Evolutionary conservation across 805 yeast genomes (phyloP).

Genomic region (Candida broadrunensis): DNA sequence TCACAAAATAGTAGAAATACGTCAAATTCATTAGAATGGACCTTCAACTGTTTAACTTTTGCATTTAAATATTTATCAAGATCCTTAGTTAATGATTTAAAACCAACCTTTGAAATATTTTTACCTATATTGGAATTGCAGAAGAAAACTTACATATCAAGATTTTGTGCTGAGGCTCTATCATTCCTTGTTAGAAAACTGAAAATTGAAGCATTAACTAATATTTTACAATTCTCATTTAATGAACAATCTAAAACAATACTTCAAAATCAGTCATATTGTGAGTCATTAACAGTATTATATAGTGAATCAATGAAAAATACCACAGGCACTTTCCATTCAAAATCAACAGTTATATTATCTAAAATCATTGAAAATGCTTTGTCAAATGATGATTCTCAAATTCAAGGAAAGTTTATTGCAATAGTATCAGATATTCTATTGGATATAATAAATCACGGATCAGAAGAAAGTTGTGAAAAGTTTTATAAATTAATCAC

Average conservation of each 20-base stretch:
- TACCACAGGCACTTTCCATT: slow-evolving; percentile 70
- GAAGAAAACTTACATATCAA: slow-evolving; percentile 60
- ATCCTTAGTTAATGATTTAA: slow-evolving; percentile 56
- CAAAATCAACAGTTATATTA: slow-evolving; percentile 58
- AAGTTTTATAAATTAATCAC: slow-evolving; percentile 39
- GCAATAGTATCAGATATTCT: slow-evolving; percentile 59
- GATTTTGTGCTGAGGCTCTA: slow-evolving; percentile 88
- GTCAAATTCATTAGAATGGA: slow-evolving; percentile 71
- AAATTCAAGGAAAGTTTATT: slow-evolving; percentile 20
- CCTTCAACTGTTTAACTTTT: slow-evolving; percentile 82
- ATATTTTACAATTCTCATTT: slow-evolving; percentile 45
- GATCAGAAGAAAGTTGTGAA: slow-evolving; percentile 45
- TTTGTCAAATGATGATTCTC: slow-evolving; percentile 9
- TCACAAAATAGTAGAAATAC: slow-evolving; percentile 55
- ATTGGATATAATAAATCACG: slow-evolving; percentile 51
- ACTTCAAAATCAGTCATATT: slow-evolving; percentile 45
- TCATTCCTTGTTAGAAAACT: slow-evolving; percentile 79
- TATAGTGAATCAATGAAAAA: slow-evolving; percentile 74
- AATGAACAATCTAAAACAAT: slow-evolving; percentile 25
- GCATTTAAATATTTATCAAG: slow-evolving; percentile 83
- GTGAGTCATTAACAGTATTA: slow-evolving; percentile 55
- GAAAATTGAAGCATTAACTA: slow-evolving; percentile 41
- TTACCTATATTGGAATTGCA: slow-evolving; percentile 60
- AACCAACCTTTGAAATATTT: slow-evolving; percentile 65
- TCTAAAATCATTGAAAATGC: slow-evolving; percentile 39